These are phyloP conservation scores for Cylindrotheca closterium DNA, from an alignment of 108 stramenopile genomes.

Conservation along the genomic window DNA sequence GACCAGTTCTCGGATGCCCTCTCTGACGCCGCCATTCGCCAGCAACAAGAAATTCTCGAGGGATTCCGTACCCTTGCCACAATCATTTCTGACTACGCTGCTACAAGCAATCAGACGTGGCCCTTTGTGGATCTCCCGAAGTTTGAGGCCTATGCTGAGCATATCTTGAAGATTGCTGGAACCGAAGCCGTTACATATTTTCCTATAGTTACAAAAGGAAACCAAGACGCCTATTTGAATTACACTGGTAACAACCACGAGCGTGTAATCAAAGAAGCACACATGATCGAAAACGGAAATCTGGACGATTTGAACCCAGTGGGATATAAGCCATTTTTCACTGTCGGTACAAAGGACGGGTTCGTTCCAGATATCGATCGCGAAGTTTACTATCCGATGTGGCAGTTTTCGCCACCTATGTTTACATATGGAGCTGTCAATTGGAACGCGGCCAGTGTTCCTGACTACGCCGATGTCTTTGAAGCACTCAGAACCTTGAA, in stretches of 20 bases:
- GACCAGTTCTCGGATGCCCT: constrained; percentile 4
- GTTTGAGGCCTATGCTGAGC: not conserved
- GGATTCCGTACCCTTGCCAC: not conserved
- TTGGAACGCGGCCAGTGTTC: constrained; percentile 14
- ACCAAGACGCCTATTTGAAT: constrained; percentile 1
- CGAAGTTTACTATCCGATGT: constrained; percentile 4
- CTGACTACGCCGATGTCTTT: not conserved
- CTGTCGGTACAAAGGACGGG: not conserved
- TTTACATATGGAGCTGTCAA: constrained; percentile 8
- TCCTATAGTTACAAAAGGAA: constrained; percentile 1
- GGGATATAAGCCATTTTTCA: not conserved
- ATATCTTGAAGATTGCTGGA: not conserved
- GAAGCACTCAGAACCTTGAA: not conserved
- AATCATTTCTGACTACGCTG: no score
- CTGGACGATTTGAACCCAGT: not conserved
- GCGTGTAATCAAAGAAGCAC: not conserved
- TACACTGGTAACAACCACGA: not conserved
- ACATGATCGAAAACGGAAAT: constrained; percentile 10
- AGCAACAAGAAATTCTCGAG: not conserved
- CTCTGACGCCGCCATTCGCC: no score
- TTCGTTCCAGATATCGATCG: constrained; percentile 1
- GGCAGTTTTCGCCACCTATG: no score
- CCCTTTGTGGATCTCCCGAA: not conserved
- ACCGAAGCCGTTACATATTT: not conserved
- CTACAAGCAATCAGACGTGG: no score